Conservation (phyloP, 768 basidiomycete genomes). For the Agaricus sinodeliciosus region DNA sequence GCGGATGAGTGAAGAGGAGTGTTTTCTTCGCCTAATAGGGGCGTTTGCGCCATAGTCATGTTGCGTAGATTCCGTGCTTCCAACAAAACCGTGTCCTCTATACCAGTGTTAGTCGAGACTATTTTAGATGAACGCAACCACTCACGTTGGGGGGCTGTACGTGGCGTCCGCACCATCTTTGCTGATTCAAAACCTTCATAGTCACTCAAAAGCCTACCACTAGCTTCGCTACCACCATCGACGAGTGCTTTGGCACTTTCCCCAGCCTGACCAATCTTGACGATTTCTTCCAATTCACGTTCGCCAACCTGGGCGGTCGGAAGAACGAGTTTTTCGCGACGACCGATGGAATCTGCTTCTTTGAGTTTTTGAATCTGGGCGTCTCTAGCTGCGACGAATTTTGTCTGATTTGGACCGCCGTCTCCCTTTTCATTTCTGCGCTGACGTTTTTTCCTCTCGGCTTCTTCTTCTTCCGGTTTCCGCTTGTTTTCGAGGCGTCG, state of each 20-base stretch:
- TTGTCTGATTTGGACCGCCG: slow-evolving; percentile 65
- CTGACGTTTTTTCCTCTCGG: slow-evolving; percentile 85
- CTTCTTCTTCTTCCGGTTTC: slow-evolving; percentile 90
- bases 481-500: slow-evolving; percentile 95
- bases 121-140: slow-evolving; percentile 13
- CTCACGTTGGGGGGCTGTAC: slow-evolving; percentile 91
- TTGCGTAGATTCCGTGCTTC: slow-evolving; percentile 95
- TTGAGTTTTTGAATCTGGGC: slow-evolving; percentile 97
- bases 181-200: slow-evolving; percentile 89
- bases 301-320: slow-evolving; percentile 93
- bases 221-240: slow-evolving; percentile 76
- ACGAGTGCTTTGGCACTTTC: slow-evolving; percentile 87
- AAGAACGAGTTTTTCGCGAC: slow-evolving; percentile 75
- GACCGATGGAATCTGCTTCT: slow-evolving; percentile 93
- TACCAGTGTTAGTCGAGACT: slow-evolving; percentile 8
- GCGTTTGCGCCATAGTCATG: slow-evolving; percentile 89
- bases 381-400: slow-evolving; percentile 94
- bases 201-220: slow-evolving; percentile 81
- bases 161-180: slow-evolving; percentile 87
- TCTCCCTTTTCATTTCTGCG: slow-evolving; percentile 69
- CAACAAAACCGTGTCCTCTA: slow-evolving; percentile 91
- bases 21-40: slow-evolving; percentile 94
- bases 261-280: slow-evolving; percentile 92
- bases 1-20: slow-evolving; percentile 78
- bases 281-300: slow-evolving; percentile 92